These are phyloP conservation scores for Ophiostoma angusticollis DNA, from an alignment of 2,329 filamentous ascomycete genomes.

Conservation along the genomic window DNA sequence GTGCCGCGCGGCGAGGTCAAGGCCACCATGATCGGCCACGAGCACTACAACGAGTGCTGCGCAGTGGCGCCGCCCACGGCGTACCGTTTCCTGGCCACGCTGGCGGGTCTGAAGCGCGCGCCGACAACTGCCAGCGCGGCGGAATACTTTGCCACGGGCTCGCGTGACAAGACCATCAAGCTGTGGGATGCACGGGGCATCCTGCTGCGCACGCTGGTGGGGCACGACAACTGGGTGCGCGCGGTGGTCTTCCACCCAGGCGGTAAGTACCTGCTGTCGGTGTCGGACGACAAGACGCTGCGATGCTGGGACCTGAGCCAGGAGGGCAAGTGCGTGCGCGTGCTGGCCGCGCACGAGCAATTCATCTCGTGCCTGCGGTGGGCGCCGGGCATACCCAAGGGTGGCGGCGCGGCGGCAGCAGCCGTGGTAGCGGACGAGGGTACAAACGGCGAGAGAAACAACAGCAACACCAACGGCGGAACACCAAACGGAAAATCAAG, in stretches of 20 bases:
- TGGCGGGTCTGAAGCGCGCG: conserved; percentile 75
- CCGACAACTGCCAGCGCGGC: conserved; percentile 61
- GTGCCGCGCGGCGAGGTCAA: conserved; percentile 54
- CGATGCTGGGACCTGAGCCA: conserved; percentile 89
- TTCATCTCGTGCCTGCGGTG: conserved; percentile 81
- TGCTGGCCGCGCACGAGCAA: conserved; percentile 62
- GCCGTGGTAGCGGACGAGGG: conserved; percentile 21
- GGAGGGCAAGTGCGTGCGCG: conserved; percentile 81
- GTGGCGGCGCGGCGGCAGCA: no score
- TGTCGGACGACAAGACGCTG: conserved; percentile 81
- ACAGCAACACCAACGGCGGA: background rate
- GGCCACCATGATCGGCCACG: conserved; percentile 70
- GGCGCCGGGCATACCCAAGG: conserved; percentile 64
- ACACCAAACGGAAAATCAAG: conserved; percentile 6
- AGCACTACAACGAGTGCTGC: conserved; percentile 77
- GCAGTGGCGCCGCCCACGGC: conserved; percentile 68
- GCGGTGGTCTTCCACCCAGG: conserved; percentile 80
- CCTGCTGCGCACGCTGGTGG: conserved; percentile 68
- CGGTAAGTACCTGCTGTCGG: conserved; percentile 78
- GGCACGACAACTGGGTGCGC: conserved; percentile 92
- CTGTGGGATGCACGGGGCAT: conserved; percentile 81
- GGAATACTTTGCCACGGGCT: conserved; percentile 82
- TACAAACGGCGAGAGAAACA: conserved; percentile 17
- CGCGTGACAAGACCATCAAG: conserved; percentile 79
- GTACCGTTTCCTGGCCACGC: conserved; percentile 61